Conservation (phyloP, 2,329 filamentous ascomycete species). For the Metarhizium brunneum region DNA sequence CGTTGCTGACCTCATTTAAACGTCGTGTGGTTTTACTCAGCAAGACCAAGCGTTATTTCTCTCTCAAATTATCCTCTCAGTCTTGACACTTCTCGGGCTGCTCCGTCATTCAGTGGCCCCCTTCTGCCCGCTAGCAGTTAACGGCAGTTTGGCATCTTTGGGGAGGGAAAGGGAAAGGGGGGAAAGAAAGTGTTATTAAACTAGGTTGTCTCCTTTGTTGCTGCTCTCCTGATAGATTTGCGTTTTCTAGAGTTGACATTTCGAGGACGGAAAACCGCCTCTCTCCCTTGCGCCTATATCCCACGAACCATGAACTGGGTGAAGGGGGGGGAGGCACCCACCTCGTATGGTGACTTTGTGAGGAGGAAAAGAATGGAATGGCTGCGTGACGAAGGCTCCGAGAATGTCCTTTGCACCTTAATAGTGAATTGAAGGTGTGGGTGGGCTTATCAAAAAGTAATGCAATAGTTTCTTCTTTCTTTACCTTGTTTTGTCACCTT, state of each 20-base stretch:
- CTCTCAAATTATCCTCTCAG: slow-evolving; percentile 16
- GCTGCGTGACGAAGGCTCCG: slow-evolving; percentile 24
- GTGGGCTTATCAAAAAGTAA: slow-evolving; percentile 33
- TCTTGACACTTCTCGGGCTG: slow-evolving; percentile 15
- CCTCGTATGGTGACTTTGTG: slow-evolving; percentile 9
- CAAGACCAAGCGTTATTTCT: not conserved
- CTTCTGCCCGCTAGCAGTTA: slow-evolving; percentile 2
- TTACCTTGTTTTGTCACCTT: slow-evolving; percentile 22
- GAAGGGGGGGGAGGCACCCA: slow-evolving; percentile 17
- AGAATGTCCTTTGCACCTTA: slow-evolving; percentile 25
- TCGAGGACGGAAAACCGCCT: slow-evolving; percentile 7
- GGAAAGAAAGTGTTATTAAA: slow-evolving; percentile 13
- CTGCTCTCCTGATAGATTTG: slow-evolving; percentile 29
- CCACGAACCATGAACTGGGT: slow-evolving; percentile 1
- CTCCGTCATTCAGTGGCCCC: slow-evolving; percentile 12
- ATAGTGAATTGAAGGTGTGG: slow-evolving; percentile 22
- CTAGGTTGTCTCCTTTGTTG: slow-evolving; percentile 23
- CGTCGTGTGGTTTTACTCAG: not conserved
- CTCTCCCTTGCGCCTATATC: not conserved
- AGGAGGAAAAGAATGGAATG: slow-evolving; percentile 19
- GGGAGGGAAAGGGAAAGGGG: not conserved
- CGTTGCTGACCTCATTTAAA: slow-evolving; percentile 66
- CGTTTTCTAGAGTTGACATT: slow-evolving; percentile 24
- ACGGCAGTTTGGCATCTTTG: slow-evolving; percentile 19
- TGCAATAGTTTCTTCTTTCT: slow-evolving; percentile 25